A percentile compares a stretch with the other conserved stretches of the same genome.
phyloP scores from a whole-genome alignment of 805 yeast species.

The Saccharomycopsis synnaedendra region DNA sequence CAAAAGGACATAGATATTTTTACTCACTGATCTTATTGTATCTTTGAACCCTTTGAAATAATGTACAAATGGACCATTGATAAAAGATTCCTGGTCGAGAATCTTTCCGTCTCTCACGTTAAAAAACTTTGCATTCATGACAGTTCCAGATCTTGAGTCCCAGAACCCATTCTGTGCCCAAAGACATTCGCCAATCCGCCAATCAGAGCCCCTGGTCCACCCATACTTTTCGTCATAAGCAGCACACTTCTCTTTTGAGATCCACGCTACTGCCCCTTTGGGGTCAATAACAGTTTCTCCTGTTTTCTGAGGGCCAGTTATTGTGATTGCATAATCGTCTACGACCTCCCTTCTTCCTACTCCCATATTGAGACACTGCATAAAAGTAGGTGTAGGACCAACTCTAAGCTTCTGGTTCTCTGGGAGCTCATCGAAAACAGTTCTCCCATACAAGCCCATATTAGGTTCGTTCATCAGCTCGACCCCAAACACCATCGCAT shows the following conservation, averaged over 20 bases:
- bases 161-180: constrained; percentile 79
- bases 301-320: constrained; percentile 65
- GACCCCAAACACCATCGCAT: constrained; percentile 52
- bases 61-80: constrained; percentile 53
- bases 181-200: constrained; percentile 69
- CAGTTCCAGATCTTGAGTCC: constrained; percentile 32
- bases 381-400: constrained; percentile 76
- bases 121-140: constrained; percentile 44
- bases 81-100: constrained; percentile 44
- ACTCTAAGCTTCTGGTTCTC: constrained; percentile 54
- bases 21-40: constrained; percentile 33
- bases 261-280: constrained; percentile 60
- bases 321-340: constrained; percentile 57
- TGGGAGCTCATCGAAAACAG: constrained; percentile 43
- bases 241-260: constrained; percentile 30
- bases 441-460: constrained; percentile 59
- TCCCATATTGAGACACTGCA: constrained; percentile 64
- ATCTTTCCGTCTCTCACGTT: constrained; percentile 22
- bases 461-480: constrained; percentile 85
- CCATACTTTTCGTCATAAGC: constrained; percentile 39
- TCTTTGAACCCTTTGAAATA: constrained; percentile 42
- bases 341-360: constrained; percentile 63
- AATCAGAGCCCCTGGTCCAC: constrained; percentile 49
- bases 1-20: constrained; percentile 44
- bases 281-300: constrained; percentile 55